These are phyloP conservation scores for Paecilomyces variotii DNA, from an alignment of 2,329 filamentous ascomycete genomes.

Conservation along the genomic window DNA sequence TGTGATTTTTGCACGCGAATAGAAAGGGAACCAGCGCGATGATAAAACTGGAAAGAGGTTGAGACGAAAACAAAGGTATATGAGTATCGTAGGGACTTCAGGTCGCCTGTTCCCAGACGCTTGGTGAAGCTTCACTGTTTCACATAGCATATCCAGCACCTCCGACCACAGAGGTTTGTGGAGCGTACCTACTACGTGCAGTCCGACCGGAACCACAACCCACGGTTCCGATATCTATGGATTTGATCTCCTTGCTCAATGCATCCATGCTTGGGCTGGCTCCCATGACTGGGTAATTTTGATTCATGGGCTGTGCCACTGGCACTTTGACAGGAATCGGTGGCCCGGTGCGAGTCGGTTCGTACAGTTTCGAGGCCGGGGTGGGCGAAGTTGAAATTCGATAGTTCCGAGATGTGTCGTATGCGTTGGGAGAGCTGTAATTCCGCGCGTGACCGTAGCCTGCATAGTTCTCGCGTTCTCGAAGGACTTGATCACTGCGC, in stretches of 20 bases:
- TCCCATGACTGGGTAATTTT: slow-evolving; percentile 21
- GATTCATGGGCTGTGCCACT: slow-evolving; percentile 21
- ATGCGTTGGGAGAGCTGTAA: slow-evolving; percentile 18
- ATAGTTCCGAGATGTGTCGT: slow-evolving; percentile 13
- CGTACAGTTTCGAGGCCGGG: slow-evolving; percentile 23
- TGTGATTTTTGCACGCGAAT: background rate
- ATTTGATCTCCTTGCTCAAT: slow-evolving; percentile 50
- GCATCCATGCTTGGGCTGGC: slow-evolving; percentile 35
- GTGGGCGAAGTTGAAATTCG: slow-evolving; percentile 24
- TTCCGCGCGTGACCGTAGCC: slow-evolving; percentile 11
- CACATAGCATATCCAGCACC: slow-evolving; percentile 4
- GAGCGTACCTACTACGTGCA: slow-evolving; percentile 25
- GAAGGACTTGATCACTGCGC: slow-evolving; percentile 10
- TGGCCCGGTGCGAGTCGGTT: slow-evolving; percentile 21
- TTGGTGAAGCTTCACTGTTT: background rate
- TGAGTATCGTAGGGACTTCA: background rate
- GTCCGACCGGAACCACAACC: slow-evolving; percentile 22
- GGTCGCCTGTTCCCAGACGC: background rate
- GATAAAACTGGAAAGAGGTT: background rate
- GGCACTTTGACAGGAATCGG: slow-evolving; percentile 38
- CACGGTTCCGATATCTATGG: slow-evolving; percentile 40
- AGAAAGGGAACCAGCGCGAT: background rate
- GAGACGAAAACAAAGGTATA: background rate
- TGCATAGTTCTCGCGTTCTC: slow-evolving; percentile 14
- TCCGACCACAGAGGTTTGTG: slow-evolving; percentile 12